Evolutionary conservation across 345 rosid genomes (phyloP).

Genomic region (Populus ilicifolia): DNA sequence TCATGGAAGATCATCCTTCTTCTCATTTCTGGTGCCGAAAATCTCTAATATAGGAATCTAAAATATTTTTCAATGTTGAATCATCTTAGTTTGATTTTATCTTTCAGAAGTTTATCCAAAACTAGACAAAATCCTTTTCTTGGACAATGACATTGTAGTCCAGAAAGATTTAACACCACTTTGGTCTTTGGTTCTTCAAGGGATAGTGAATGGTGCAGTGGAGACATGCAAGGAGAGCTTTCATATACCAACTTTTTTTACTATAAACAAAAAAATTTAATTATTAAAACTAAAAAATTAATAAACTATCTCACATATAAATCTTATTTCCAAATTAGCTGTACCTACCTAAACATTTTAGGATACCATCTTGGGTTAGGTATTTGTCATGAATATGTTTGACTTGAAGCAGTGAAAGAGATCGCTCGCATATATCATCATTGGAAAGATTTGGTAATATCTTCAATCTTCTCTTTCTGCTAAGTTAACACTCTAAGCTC

Average conservation of each 20-base stretch:
- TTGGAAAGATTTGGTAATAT: constrained; percentile 89
- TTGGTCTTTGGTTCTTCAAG: constrained; percentile 64
- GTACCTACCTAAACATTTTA: no score
- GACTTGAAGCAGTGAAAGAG: constrained; percentile 91
- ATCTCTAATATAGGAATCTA: constrained; percentile 77
- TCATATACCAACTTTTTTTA: constrained; percentile 21
- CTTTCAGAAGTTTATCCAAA: constrained; percentile 80
- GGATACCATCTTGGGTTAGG: constrained; percentile 51
- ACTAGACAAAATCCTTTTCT: constrained; percentile 69
- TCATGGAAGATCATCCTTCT: constrained; percentile 72
- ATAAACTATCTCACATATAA: no score
- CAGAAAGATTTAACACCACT: constrained; percentile 78
- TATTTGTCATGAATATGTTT: constrained; percentile 96
- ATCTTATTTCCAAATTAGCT: no score
- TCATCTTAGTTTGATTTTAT: constrained; percentile 67
- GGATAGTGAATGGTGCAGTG: constrained; percentile 85
- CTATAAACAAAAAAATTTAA: no score
- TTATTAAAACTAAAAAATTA: no score
- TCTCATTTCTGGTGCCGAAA: constrained; percentile 61
- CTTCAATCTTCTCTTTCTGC: neutral
- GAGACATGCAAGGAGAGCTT: constrained; percentile 89
- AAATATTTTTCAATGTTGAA: constrained; percentile 80
- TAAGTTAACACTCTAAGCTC: neutral
- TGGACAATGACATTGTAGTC: constrained; percentile 84
- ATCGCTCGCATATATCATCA: constrained; percentile 82